Percentiles rank a stretch among this genome's conserved stretches.
phyloP scores from a whole-genome alignment of 768 basidiomycete genomes.

The Calocybe gangraenosa region DNA sequence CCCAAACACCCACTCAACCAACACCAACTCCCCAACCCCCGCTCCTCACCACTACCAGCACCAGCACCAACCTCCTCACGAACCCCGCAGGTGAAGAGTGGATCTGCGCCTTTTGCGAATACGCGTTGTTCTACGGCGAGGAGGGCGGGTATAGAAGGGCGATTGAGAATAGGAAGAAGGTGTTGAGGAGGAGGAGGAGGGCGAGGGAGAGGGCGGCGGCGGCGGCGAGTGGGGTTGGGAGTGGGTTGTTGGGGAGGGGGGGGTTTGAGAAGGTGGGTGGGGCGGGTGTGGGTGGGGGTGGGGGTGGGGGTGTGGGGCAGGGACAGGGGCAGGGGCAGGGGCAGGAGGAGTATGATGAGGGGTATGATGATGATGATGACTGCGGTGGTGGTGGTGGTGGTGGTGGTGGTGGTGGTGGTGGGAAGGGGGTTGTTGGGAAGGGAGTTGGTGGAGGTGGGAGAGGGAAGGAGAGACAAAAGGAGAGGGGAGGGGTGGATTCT shows the following conservation, averaged over 20 bases:
- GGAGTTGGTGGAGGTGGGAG: neutral
- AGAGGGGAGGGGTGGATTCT: neutral
- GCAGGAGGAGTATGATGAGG: neutral
- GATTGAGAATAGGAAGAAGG: constrained; percentile 72
- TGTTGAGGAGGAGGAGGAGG: constrained; percentile 62
- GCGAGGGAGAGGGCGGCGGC: constrained; percentile 68
- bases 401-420: neutral
- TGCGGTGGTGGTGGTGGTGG: constrained; percentile 14
- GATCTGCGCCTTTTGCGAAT: constrained; percentile 95
- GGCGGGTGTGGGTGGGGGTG: constrained; percentile 32
- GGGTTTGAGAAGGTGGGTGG: constrained; percentile 1
- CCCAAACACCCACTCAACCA: too few relatives aligned
- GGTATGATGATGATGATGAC: constrained; percentile 26
- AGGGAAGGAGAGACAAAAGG: neutral
- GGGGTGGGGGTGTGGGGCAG: neutral
- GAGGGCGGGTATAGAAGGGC: constrained; percentile 52
- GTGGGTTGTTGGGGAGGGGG: neutral
- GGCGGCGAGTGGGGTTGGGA: constrained; percentile 30
- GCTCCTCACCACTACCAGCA: too few relatives aligned
- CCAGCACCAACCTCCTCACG: constrained; percentile 19
- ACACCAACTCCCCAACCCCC: too few relatives aligned
- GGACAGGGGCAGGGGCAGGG: constrained; percentile 18
- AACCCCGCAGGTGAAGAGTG: constrained; percentile 74
- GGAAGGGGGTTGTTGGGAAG: neutral
- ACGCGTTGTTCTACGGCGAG: constrained; percentile 87